Conservation (phyloP, 768 basidiomycete genomes). For the Kwoniella botswanensis region DNA sequence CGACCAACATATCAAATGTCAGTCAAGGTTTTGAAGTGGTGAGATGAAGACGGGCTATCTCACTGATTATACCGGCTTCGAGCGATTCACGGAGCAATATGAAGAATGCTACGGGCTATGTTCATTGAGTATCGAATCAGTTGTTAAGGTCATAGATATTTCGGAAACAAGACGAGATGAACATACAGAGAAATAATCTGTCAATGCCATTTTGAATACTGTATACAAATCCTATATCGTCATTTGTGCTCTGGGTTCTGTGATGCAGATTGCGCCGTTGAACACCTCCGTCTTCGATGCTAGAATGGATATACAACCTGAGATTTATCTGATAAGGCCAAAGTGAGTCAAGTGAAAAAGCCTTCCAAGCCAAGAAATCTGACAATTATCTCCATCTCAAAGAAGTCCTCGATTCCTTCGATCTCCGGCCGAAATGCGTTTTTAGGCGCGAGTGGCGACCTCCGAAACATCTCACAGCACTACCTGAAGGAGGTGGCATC, state of each 20-base stretch:
- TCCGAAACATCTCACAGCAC: no score
- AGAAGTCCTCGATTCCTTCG: no score
- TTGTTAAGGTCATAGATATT: not conserved
- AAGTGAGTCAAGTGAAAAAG: no score
- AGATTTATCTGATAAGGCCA: no score
- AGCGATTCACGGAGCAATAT: constrained; percentile 80
- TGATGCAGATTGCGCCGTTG: not conserved
- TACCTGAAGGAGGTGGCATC: no score
- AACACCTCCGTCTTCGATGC: no score
- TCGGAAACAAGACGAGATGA: no score
- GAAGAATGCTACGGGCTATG: constrained; percentile 43
- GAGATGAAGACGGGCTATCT: constrained; percentile 3
- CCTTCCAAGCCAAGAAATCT: no score
- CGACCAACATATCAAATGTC: not conserved
- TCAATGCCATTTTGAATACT: constrained; percentile 22
- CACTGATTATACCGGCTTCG: constrained; percentile 78
- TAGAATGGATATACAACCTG: no score
- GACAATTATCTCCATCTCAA: no score
- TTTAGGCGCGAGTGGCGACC: no score
- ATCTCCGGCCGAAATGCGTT: no score
- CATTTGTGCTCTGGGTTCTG: not conserved
- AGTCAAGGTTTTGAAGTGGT: not conserved
- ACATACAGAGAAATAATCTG: constrained; percentile 34
- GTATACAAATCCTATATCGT: not conserved
- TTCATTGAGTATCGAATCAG: not conserved